Evolutionary conservation across 2,329 filamentous ascomycete species (phyloP), one percentile per base, ranked within the genome.

Genomic region (Alternaria burnsii): DNA sequence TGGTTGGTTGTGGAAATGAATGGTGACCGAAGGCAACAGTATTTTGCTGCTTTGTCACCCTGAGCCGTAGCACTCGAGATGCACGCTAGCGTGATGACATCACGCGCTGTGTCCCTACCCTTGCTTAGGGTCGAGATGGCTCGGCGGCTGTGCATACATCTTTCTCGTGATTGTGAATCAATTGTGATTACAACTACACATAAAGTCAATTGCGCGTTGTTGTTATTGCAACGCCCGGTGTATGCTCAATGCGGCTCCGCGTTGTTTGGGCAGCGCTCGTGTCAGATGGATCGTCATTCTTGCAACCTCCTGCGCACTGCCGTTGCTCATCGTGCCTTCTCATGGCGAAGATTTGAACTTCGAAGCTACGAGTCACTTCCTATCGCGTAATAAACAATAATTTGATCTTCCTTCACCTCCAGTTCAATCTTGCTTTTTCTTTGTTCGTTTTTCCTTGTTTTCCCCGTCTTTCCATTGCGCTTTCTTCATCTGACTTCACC

Each of bases 11-110:
- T 50, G 43, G 43, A 50, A 40, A 34, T 34, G 24, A 41, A 18
- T 41, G 34, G 53, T 18, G 41, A 41, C 40, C 24, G 0, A 11
- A 55, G 53, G 53, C 53, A 55, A 48, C 53, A 18, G 24, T 44
- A 18, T 50, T 55, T 41, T 50, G 20, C 46, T 11, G 46, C 46
- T 50, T 50, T 50, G 30, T 50, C 20, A 50, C 46, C 46, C 38
- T 3, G 12, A 30, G 30, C 32, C 46, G 12, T 26, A 32, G 30
- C 14, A 36, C 18, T 24, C 36, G 12, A 43, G 14, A 34, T 53
- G 51, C 24, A 18, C 6, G 5, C 38, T 53, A 53, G 40, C 24
- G 40, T n/a, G 26, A 20, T 43, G 51, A 53, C 14, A 40, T 53
- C 51, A 53, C 5, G 5, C 30, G 22, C 10, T 26, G 34, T 20